Evolutionary conservation across 768 basidiomycete species (phyloP).

Genomic region (Lactarius tabidus): DNA sequence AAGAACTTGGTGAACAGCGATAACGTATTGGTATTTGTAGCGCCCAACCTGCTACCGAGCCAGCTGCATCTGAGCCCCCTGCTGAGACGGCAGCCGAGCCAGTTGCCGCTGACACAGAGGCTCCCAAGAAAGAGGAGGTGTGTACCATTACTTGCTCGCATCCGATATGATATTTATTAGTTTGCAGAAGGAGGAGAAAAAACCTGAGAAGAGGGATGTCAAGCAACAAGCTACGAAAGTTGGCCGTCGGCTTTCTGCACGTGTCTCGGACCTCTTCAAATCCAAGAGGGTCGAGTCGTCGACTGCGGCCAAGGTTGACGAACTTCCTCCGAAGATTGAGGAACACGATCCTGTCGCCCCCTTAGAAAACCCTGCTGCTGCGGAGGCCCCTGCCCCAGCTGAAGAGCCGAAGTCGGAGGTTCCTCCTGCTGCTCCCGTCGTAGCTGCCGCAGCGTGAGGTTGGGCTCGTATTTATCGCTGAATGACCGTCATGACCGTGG

Average conservation of each 20-base stretch:
- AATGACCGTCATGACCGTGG: conserved; percentile 26
- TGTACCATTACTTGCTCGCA: not conserved
- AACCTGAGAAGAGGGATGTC: conserved; percentile 43
- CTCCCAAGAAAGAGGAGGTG: conserved; percentile 64
- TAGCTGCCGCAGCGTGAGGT: conserved; percentile 76
- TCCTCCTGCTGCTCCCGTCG: conserved; percentile 58
- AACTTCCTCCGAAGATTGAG: conserved; percentile 86
- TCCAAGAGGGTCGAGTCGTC: conserved; percentile 49
- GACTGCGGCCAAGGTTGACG: conserved; percentile 77
- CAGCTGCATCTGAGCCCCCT: conserved; percentile 13
- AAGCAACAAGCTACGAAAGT: conserved; percentile 50
- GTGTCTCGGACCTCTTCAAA: conserved; percentile 83
- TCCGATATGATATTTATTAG: not conserved
- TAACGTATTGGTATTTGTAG: not conserved
- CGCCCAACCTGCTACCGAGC: conserved; percentile 32
- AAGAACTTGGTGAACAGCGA: not conserved
- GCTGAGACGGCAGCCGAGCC: conserved; percentile 33
- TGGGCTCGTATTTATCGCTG: conserved; percentile 38
- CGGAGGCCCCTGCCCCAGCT: conserved; percentile 29
- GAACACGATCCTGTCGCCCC: conserved; percentile 79
- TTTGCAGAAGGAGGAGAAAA: conserved; percentile 44
- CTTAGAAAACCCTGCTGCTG: conserved; percentile 69
- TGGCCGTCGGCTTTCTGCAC: conserved; percentile 77
- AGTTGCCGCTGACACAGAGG: conserved; percentile 38
- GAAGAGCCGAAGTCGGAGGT: conserved; percentile 38